These are phyloP conservation scores for Fusarium pseudonygamai DNA, from an alignment of 2,329 filamentous ascomycete species.

Conservation along the genomic window DNA sequence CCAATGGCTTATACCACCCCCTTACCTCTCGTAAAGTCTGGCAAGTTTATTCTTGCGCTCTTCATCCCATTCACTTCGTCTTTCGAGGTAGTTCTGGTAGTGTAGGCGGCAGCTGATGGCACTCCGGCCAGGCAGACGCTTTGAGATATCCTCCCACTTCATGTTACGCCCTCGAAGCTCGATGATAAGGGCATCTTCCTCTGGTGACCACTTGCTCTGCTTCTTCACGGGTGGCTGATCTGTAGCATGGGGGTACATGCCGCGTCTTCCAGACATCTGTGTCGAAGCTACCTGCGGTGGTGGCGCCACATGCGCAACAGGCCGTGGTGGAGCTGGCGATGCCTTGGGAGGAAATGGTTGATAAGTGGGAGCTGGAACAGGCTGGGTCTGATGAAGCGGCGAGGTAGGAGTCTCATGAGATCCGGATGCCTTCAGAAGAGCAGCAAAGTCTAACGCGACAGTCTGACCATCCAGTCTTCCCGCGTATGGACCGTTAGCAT, in stretches of 20 bases:
- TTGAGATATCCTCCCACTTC: slow-evolving; percentile 99
- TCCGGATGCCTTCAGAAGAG: slow-evolving; percentile 80
- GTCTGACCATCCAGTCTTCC: slow-evolving; percentile 49
- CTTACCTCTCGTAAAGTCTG: slow-evolving; percentile 89
- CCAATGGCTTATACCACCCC: background rate
- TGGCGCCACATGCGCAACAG: slow-evolving; percentile 38
- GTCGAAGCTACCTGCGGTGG: slow-evolving; percentile 46
- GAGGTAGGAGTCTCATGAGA: slow-evolving; percentile 74
- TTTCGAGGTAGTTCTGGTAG: slow-evolving; percentile 97
- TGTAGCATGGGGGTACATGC: slow-evolving; percentile 58
- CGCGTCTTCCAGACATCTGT: slow-evolving; percentile 47
- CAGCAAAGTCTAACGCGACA: slow-evolving; percentile 94
- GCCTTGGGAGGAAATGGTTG: slow-evolving; percentile 36
- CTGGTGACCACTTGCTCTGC: slow-evolving; percentile 95
- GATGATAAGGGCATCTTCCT: slow-evolving; percentile 94
- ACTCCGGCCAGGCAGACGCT: slow-evolving; percentile 87
- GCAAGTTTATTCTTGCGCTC: slow-evolving; percentile 98
- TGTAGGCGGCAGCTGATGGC: slow-evolving; percentile 94
- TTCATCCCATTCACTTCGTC: slow-evolving; percentile 94
- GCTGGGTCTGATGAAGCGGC: slow-evolving; percentile 47
- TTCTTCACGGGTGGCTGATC: slow-evolving; percentile 86
- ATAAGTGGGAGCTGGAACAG: slow-evolving; percentile 16
- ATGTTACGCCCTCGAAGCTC: slow-evolving; percentile 89
- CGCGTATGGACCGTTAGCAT: slow-evolving; percentile 42
- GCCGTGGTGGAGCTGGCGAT: slow-evolving; percentile 34